phyloP scores from a whole-genome alignment of 2,329 filamentous ascomycete genomes.

The Cryphonectria naterciae region DNA sequence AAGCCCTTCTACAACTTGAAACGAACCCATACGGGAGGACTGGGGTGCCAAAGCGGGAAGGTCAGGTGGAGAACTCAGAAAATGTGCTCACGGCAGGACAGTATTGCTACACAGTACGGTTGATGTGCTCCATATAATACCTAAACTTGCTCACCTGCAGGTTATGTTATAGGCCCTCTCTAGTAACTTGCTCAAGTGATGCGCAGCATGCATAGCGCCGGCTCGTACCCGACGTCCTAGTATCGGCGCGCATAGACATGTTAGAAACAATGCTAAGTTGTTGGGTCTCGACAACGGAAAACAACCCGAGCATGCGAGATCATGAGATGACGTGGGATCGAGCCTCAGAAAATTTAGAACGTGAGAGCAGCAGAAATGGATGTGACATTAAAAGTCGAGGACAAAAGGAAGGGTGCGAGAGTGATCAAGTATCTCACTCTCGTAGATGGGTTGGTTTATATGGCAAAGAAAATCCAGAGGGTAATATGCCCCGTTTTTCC shows the following conservation, averaged over 20 bases:
- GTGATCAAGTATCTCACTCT: too few species aligned
- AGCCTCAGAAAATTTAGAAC: not conserved
- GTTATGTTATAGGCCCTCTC: too few species aligned
- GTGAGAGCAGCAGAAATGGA: not conserved
- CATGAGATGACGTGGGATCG: not conserved
- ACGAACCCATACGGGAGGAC: not conserved
- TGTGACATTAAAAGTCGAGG: not conserved
- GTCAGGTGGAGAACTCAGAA: not conserved
- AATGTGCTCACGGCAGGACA: not conserved
- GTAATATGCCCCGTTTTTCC: too few species aligned
- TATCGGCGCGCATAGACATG: not conserved
- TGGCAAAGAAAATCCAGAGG: too few species aligned
- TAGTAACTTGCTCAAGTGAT: constrained; percentile 4
- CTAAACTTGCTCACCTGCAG: constrained; percentile 11
- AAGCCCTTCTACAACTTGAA: not conserved
- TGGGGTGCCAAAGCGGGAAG: not conserved
- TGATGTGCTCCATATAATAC: not conserved
- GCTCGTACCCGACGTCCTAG: not conserved
- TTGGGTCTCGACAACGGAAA: not conserved
- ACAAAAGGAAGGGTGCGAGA: too few species aligned
- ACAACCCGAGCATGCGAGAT: not conserved
- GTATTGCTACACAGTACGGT: constrained; percentile 3
- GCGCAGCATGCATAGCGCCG: not conserved
- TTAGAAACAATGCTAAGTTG: not conserved
- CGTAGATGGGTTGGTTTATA: too few species aligned